Evolutionary conservation across 75 land plant species (phyloP), one percentile per base, ranked within the genome.

Genomic region (Picea sitchensis): DNA sequence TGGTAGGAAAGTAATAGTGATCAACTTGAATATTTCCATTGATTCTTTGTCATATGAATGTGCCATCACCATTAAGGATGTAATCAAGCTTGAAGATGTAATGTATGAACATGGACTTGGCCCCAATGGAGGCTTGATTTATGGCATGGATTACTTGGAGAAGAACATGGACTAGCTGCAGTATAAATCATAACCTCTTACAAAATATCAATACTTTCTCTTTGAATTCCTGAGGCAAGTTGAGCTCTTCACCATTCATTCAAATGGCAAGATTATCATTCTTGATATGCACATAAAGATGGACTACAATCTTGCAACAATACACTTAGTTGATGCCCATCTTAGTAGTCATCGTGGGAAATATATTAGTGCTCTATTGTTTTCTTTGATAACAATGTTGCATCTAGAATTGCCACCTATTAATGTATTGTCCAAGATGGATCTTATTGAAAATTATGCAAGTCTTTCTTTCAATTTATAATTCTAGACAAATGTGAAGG

Each of bases 201-300:
- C 75, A 31, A 87, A 97, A 81, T 2, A 95, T 87, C 99, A 95
- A 68, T 98, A 95, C 80, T 81, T 98, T 59, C 94, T 95, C 14
- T 98, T 98, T 86, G 98, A 98, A 85, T 98, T 98, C 80, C 97
- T 98, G 65, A 98, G 99, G 75, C 98, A 97, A 85, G 99, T 93
- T 74, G 98, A 97, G 82, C 85, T 97, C 68, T 97, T 95, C 81
- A 93, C 89, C 56, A 91, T 98, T 79, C 98, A 95, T 81, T 80
- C 90, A 44, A 95, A 90, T 89, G 98, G 93, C n/a, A 95, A 95
- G 81, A 90, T 78, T 36, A 88, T 91, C 59, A 92, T 98, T 44
- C 68, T 79, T 64, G 90, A 89, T 83, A 93, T 97, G 86, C 87
- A 87, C 14, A 92, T 83, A 75, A 92, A 91, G 80, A 83, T 94